Base-by-base conservation (phyloP, 306 rosid species). In the Prunus davidiana region DNA sequence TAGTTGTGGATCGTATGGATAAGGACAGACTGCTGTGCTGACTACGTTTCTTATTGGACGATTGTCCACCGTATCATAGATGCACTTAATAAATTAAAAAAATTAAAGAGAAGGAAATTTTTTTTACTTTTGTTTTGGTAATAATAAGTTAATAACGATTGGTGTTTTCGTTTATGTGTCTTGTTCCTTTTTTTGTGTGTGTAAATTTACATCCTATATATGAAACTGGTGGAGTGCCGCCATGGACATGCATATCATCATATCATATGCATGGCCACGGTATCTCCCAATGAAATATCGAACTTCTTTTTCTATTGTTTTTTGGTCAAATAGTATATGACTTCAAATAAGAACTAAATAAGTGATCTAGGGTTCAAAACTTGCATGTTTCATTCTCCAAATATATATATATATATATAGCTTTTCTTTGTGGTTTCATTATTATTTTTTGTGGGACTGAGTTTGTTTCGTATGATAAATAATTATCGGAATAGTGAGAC, bases 21-120 rank as follows among this genome's bases (percentile, higher is more conserved):
- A 79, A 79, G 50, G 73, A 43, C 67, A 16, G 41, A 34, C 50
- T 32, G 38, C 6, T 32, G 38, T 57, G 28, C 73, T n/a, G 67
- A 30, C 38, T 55, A n/a, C 8, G 14, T 4, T 63, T 19, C 63
- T 72, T 20, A 20, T 52, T 45, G 27, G 68, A 38, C 51, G 25
- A 38, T 71, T 64, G 57, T 57, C 15, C 60, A 64, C 76, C 24
- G 55, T 8, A 3, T 6, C 12, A 15, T 12, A 2, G 5, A 27
- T 62, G 38, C 0, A 32, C 0, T 32, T 28, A 25, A 25, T 6
- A 15, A 58, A 10, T 58, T 58, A 12, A 20, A 24, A 13, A 1
- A 24, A 25, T 2, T 0, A 27, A 8, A 3, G 22, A 63, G 24
- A 18, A 2, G 11, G 13, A 19, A 6, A 0, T 28, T 28, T 28